These are phyloP conservation scores for Tripterygium wilfordii DNA, from an alignment of 177 flowering plant genomes.

Conservation along the genomic window DNA sequence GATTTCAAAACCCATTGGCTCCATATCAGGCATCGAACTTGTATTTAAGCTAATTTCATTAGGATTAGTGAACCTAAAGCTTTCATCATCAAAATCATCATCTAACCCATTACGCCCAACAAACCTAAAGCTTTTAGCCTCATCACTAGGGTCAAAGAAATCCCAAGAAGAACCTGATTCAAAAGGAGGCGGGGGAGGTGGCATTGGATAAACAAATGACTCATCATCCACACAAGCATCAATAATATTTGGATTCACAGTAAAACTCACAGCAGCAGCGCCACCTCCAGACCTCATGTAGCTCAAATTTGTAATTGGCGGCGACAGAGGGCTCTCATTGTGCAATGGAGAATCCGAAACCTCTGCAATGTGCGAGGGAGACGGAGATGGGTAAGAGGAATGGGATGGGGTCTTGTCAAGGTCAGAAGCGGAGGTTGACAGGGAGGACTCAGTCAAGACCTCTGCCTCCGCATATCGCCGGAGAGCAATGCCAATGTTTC, in stretches of 20 bases:
- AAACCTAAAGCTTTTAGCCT: slow-evolving; percentile 46
- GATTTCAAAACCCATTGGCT: slow-evolving; percentile 11
- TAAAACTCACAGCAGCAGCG: slow-evolving; percentile 49
- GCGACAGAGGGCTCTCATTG: slow-evolving; percentile 43
- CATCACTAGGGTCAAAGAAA: slow-evolving; percentile 58
- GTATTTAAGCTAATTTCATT: no score
- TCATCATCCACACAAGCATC: slow-evolving; percentile 46
- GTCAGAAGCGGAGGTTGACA: slow-evolving; percentile 57
- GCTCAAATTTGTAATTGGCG: slow-evolving; percentile 40
- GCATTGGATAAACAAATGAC: slow-evolving; percentile 33
- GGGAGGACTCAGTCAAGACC: slow-evolving; percentile 52
- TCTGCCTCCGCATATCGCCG: slow-evolving; percentile 82
- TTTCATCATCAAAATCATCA: slow-evolving; percentile 26
- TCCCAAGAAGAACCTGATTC: slow-evolving; percentile 74
- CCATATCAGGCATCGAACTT: slow-evolving; percentile 11
- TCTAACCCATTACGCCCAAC: slow-evolving; percentile 24
- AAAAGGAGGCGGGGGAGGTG: slow-evolving; percentile 60
- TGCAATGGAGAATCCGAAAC: slow-evolving; percentile 44
- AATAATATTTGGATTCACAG: slow-evolving; percentile 23
- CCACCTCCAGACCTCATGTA: slow-evolving; percentile 56
- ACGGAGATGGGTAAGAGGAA: slow-evolving; percentile 72
- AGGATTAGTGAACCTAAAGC: no score
- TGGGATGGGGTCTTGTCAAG: slow-evolving; percentile 75
- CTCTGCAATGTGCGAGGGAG: slow-evolving; percentile 61
- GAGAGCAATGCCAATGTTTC: slow-evolving; percentile 64